Evolutionary conservation across 768 basidiomycete genomes (phyloP).

Genomic region (Tubosaeta sp.): DNA sequence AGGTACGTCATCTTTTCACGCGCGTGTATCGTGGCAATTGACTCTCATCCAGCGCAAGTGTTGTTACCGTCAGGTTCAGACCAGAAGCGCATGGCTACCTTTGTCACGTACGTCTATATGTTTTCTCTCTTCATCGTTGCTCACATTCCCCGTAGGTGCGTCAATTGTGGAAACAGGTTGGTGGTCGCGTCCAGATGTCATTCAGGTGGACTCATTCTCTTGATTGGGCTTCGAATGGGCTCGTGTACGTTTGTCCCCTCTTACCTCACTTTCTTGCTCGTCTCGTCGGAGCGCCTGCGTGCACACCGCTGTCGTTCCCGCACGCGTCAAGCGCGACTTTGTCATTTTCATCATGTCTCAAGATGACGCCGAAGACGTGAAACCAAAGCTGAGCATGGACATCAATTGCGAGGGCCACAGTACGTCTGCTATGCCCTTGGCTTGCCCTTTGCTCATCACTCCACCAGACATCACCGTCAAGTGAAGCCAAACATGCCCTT

Average conservation of each 20-base stretch:
- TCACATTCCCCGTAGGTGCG: slow-evolving; percentile 42
- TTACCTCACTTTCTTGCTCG: slow-evolving; percentile 6
- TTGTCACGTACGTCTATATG: slow-evolving; percentile 66
- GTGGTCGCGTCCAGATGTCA: slow-evolving; percentile 6
- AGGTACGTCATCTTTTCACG: slow-evolving; percentile 41
- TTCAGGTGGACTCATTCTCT: slow-evolving; percentile 63
- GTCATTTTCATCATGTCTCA: slow-evolving; percentile 21
- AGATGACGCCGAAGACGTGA: slow-evolving; percentile 47
- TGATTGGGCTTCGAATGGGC: slow-evolving; percentile 24
- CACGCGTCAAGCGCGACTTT: slow-evolving; percentile 4
- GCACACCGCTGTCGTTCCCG: slow-evolving; percentile 21
- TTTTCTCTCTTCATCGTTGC: neutral
- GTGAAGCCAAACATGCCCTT: slow-evolving; percentile 63
- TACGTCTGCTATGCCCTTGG: slow-evolving; percentile 25
- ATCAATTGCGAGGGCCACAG: slow-evolving; percentile 53
- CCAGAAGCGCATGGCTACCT: slow-evolving; percentile 98
- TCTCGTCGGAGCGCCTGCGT: neutral
- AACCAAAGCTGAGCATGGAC: slow-evolving; percentile 66
- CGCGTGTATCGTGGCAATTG: neutral
- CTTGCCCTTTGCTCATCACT: neutral
- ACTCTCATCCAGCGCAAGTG: slow-evolving; percentile 60
- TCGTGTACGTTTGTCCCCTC: slow-evolving; percentile 1
- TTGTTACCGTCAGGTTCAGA: slow-evolving; percentile 93
- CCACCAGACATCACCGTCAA: slow-evolving; percentile 56
- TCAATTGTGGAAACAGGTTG: slow-evolving; percentile 60